Evolutionary conservation across 2,329 filamentous ascomycete species (phyloP).

Genomic region (Xylariaceae sp.): DNA sequence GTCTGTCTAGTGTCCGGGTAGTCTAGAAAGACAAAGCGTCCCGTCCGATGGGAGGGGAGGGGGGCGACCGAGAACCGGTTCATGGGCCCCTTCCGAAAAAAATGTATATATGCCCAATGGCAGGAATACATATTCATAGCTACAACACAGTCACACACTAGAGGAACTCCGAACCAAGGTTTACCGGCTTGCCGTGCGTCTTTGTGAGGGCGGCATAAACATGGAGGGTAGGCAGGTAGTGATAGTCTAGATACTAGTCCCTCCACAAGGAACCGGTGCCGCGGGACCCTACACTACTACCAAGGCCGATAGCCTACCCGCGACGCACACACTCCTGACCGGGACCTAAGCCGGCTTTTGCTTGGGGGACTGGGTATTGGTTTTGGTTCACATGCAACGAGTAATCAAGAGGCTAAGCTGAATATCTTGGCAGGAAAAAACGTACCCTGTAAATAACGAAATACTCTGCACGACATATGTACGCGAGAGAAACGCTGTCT

Average conservation of each 20-base stretch:
- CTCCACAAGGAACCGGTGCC: constrained; percentile 9
- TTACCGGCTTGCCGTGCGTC: constrained; percentile 1
- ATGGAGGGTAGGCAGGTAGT: background rate
- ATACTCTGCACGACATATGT: no score
- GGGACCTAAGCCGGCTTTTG: background rate
- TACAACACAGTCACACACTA: background rate
- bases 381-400: no score
- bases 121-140: no score
- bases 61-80: constrained; percentile 15
- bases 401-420: background rate
- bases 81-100: no score
- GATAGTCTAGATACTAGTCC: background rate
- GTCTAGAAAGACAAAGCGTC: background rate
- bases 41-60: no score
- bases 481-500: no score
- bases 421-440: background rate
- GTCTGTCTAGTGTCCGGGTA: background rate
- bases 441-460: no score
- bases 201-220: background rate
- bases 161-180: background rate
- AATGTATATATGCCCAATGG: no score
- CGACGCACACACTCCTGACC: background rate
- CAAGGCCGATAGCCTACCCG: constrained; percentile 19
- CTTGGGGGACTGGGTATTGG: no score
- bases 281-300: background rate